phyloP scores from a whole-genome alignment of 805 yeast species.

The Yarrowia keelungensis region DNA sequence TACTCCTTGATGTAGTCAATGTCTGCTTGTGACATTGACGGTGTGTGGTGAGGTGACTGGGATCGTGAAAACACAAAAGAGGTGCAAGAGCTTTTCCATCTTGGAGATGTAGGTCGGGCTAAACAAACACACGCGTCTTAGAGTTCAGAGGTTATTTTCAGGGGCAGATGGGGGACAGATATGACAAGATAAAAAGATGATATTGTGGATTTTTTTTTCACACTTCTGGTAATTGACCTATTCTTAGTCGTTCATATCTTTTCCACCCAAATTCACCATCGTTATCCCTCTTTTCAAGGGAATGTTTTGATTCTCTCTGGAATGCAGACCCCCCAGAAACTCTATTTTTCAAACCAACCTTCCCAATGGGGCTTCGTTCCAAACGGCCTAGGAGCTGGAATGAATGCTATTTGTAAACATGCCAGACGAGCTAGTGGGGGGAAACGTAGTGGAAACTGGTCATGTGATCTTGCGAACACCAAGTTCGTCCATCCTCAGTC shows the following conservation, averaged over 20 bases:
- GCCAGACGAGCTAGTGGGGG: no score
- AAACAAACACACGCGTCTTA: conserved; percentile 38
- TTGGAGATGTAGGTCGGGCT: neutral
- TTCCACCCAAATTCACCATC: no score
- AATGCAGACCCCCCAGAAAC: conserved; percentile 30
- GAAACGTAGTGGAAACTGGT: no score
- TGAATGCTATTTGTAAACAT: conserved; percentile 13
- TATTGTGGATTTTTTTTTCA: neutral
- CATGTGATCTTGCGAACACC: no score
- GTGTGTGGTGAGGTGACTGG: neutral
- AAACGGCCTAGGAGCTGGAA: conserved; percentile 14
- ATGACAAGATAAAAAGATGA: no score
- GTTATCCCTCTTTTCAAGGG: no score
- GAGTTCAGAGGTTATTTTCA: conserved; percentile 37
- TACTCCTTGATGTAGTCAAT: conserved; percentile 38
- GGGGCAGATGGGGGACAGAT: neutral
- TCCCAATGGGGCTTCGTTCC: conserved; percentile 34
- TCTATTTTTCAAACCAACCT: neutral
- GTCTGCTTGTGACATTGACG: conserved; percentile 37
- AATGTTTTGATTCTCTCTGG: conserved; percentile 13
- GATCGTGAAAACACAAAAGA: neutral
- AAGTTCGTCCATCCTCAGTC: neutral
- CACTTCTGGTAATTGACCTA: no score
- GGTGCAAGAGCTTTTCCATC: no score
- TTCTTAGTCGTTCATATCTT: no score